Base-by-base conservation (phyloP, 345 rosid species). In the Salix viminalis region DNA sequence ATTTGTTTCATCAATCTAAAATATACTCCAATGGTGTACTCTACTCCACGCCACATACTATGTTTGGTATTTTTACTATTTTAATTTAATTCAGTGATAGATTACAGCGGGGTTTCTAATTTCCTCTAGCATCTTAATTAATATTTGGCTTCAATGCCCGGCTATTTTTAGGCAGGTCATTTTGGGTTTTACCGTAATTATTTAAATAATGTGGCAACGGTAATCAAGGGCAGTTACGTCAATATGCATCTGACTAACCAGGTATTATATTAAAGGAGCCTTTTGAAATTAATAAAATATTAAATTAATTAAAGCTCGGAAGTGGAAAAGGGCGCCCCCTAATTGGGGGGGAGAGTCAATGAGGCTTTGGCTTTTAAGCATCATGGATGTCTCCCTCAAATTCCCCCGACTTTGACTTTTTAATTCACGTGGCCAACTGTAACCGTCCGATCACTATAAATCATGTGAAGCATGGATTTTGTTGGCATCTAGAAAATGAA, bases 321-420 rank as follows among this genome's bases (percentile, higher is more conserved):
- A 36, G 26, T 24, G 16, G 52, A 65, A 16, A 28, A 76, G 46
- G 72, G 21, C 36, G 15, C 23, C 68, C 32, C 9, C 2, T n/a
- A 12, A 30, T 7, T 8, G 37, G 44, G 1, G 64, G 14, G 28
- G 44, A 13, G 67, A 39, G 52, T 34, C 56, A 66, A 60, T 0
- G 28, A 58, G 28, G 64, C 64, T 85, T 84, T 82, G 74, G 76
- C n/a, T 61, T 73, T 71, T 76, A 86, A 84, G 85, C 85, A 85
- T 83, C 58, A 66, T 79, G 82, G 42, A 72, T 70, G 34, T 67
- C 39, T 28, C 69, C 39, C 12, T 37, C 70, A 67, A 67, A 37
- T 37, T 26, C 24, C 28, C 60, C 15, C 64, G 23, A 3, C 64
- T 58, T 56, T 9, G 28, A n/a, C 62, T 56, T 56, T 1, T n/a